These are phyloP conservation scores for Miscanthus sacchariflorus DNA, from an alignment of 202 grass and related monocot species.

Conservation along the genomic window DNA sequence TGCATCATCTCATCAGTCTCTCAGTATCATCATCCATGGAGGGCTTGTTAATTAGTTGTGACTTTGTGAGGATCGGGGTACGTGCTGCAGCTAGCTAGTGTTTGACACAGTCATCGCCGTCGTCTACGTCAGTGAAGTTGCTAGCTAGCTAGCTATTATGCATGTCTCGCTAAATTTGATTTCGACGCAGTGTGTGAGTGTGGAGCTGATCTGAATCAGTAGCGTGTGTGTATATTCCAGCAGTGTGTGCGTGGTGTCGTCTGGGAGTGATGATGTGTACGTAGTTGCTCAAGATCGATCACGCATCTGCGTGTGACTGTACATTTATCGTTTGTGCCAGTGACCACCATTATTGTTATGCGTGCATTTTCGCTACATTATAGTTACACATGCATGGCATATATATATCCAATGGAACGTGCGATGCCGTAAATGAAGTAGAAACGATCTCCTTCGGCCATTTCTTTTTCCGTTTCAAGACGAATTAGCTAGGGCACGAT, in stretches of 20 bases:
- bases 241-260: neutral
- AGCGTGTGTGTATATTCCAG: neutral
- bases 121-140: neutral
- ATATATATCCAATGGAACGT: neutral
- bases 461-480: too few species aligned
- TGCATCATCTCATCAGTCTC: neutral
- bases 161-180: neutral
- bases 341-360: neutral
- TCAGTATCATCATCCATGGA: neutral
- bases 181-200: neutral
- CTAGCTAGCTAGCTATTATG: neutral
- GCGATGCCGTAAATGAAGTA: too few species aligned
- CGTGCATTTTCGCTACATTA: neutral
- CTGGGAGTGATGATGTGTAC: neutral
- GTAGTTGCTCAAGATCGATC: neutral
- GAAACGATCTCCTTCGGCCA: too few species aligned
- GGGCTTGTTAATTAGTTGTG: neutral
- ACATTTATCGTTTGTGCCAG: slow-evolving; percentile 21
- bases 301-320: slow-evolving; percentile 3
- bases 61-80: neutral
- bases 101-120: neutral
- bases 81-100: neutral
- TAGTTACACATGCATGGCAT: neutral
- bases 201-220: neutral
- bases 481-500: too few species aligned